Evolutionary conservation across 306 rosid species (phyloP).

Genomic region (Carpinus fangiana): DNA sequence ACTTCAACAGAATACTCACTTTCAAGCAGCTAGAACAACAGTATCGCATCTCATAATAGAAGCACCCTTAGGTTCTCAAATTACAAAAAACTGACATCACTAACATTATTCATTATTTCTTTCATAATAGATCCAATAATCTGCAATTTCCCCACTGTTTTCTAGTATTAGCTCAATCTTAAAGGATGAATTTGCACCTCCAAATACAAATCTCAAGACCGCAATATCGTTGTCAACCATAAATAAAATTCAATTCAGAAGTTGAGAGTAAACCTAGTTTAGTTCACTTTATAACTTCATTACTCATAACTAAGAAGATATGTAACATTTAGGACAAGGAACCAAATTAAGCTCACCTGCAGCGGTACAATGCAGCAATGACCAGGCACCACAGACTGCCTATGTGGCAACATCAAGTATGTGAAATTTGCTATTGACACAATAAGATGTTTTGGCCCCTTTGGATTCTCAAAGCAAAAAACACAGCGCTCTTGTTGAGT

Average conservation of each 20-base stretch:
- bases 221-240: neutral
- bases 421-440: constrained; percentile 80
- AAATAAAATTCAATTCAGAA: neutral
- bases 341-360: constrained; percentile 56
- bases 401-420: constrained; percentile 84
- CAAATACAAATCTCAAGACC: neutral
- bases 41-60: neutral
- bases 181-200: neutral
- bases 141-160: neutral
- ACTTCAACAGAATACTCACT: neutral
- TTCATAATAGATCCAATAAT: neutral
- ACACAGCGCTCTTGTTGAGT: constrained; percentile 80
- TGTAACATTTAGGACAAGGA: constrained; percentile 13
- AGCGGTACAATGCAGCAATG: constrained; percentile 91
- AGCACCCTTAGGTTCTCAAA: neutral
- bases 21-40: neutral
- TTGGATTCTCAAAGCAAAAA: constrained; percentile 82
- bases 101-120: neutral
- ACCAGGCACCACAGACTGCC: constrained; percentile 82
- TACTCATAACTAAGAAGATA: neutral
- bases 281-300: neutral
- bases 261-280: neutral
- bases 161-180: neutral
- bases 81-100: neutral
- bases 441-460: constrained; percentile 74